A percentile compares a stretch with the other conserved stretches of the same genome.
Evolutionary conservation across 768 basidiomycete species (phyloP).

Genomic region (Lactarius hatsudake): DNA sequence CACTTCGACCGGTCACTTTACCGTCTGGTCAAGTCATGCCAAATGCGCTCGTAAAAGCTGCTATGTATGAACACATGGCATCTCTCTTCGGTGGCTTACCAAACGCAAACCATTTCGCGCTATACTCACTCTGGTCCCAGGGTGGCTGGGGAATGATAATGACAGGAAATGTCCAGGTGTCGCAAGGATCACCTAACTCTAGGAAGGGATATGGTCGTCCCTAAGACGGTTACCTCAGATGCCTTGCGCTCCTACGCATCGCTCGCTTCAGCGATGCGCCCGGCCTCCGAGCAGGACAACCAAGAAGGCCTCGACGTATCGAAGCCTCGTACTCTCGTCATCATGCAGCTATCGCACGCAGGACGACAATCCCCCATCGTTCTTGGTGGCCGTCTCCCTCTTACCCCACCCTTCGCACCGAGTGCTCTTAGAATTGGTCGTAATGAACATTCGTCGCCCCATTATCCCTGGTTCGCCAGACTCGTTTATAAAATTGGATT

Average conservation of each 20-base stretch:
- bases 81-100: conserved; percentile 66
- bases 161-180: conserved; percentile 82
- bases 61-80: conserved; percentile 85
- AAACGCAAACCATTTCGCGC: conserved; percentile 53
- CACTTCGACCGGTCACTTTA: conserved; percentile 17
- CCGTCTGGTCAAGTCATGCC: conserved; percentile 21
- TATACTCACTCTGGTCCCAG: conserved; percentile 75
- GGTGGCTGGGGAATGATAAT: conserved; percentile 86
- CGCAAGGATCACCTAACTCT: conserved; percentile 57
- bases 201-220: conserved; percentile 70
- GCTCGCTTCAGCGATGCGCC: conserved; percentile 53
- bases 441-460: conserved; percentile 1
- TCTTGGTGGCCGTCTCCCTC: conserved; percentile 62
- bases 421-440: conserved; percentile 56
- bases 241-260: conserved; percentile 48
- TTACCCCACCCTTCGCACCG: conserved; percentile 64
- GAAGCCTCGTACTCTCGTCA: conserved; percentile 28
- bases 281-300: conserved; percentile 17
- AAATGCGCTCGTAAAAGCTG: conserved; percentile 53
- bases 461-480: conserved; percentile 34
- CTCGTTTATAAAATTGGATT: conserved; percentile 52
- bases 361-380: conserved; percentile 82
- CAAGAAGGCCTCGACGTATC: neutral
- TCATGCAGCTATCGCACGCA: conserved; percentile 82
- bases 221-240: conserved; percentile 41